Conservation (phyloP, 352 stramenopile genomes). For the Albugo candida region DNA sequence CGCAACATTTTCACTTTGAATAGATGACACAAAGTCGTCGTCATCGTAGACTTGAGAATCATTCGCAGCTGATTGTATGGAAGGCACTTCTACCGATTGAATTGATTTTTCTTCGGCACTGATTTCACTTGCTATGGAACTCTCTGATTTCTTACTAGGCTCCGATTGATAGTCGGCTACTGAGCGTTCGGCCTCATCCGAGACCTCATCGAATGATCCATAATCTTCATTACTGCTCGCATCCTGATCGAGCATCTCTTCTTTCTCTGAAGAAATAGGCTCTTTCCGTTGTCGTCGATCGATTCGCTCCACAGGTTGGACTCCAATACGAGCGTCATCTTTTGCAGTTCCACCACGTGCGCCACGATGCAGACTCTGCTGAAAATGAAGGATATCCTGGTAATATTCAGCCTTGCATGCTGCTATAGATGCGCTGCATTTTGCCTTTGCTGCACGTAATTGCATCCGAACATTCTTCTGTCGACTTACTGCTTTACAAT, state of each 20-base stretch:
- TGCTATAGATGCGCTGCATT: constrained; percentile 27
- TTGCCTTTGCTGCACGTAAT: constrained; percentile 29
- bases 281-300: background rate
- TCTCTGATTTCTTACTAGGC: background rate
- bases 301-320: background rate
- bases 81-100: no score
- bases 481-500: constrained; percentile 7
- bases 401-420: constrained; percentile 37
- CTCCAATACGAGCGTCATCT: background rate
- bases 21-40: background rate
- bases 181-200: background rate
- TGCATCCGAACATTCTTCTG: background rate
- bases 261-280: no score
- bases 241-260: constrained; percentile 7
- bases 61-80: no score
- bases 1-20: no score
- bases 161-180: background rate
- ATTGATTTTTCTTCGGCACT: no score
- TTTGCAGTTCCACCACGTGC: background rate
- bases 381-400: constrained; percentile 34
- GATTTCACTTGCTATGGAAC: no score
- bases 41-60: constrained; percentile 3
- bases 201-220: constrained; percentile 1
- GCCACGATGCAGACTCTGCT: constrained; percentile 6
- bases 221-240: background rate